These are phyloP conservation scores for Lentinula novae-zelandiae DNA, from an alignment of 1,284 basidiomycete species.

Conservation along the genomic window DNA sequence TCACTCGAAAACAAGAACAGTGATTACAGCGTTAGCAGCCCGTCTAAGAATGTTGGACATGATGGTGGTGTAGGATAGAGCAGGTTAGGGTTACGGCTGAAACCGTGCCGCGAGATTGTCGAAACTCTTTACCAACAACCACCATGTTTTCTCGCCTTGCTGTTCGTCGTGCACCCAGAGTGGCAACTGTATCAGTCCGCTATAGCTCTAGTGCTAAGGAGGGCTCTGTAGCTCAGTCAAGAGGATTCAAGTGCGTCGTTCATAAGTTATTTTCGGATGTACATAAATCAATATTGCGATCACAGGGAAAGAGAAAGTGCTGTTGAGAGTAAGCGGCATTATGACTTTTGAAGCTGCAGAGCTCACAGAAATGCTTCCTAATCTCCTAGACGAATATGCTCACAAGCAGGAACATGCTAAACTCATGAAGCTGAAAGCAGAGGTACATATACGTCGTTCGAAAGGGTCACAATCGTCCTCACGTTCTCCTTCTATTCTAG, in stretches of 20 bases:
- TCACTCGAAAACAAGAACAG: slow-evolving; percentile 5
- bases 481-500: slow-evolving; percentile 33
- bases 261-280: slow-evolving; percentile 1
- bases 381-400: slow-evolving; percentile 51
- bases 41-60: slow-evolving; percentile 62
- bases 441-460: slow-evolving; percentile 37
- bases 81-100: slow-evolving; percentile 3
- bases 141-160: slow-evolving; percentile 46
- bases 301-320: slow-evolving; percentile 71
- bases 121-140: slow-evolving; percentile 23
- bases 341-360: neutral
- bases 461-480: neutral
- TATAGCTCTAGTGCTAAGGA: slow-evolving; percentile 40
- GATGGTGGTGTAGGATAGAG: slow-evolving; percentile 33
- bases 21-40: slow-evolving; percentile 46
- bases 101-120: neutral
- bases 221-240: slow-evolving; percentile 54
- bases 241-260: slow-evolving; percentile 46
- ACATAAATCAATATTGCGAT: slow-evolving; percentile 15
- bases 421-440: slow-evolving; percentile 50
- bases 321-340: slow-evolving; percentile 49
- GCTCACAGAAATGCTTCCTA: slow-evolving; percentile 6
- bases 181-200: slow-evolving; percentile 33
- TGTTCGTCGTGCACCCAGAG: slow-evolving; percentile 41
- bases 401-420: slow-evolving; percentile 52